Base-by-base conservation (phyloP, 2,329 filamentous ascomycete genomes). In the Neonectria coccinea region DNA sequence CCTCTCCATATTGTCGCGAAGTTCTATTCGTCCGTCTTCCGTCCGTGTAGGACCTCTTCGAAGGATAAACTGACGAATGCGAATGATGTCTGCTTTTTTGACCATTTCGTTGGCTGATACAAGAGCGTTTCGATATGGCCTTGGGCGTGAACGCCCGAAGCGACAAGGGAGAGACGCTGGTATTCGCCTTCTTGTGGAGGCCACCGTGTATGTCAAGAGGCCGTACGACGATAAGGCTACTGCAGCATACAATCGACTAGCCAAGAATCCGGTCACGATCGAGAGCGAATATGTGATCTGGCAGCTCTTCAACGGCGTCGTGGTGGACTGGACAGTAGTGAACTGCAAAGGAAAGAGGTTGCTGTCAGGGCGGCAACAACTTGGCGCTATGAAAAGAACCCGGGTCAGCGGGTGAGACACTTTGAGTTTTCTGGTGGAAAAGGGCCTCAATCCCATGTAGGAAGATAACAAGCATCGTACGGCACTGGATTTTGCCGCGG, bases 1-100 rank as follows among this genome's bases (percentile, higher is more conserved):
- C 56, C 51, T 25, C 51, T 64, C 2, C 61, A 63, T 55, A 36
- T 63, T 8, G 18, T 59, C 4, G 52, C 45, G 9, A 20, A 16
- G 55, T 48, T 45, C 29, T 2, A 54, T 16, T 48, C 57, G 2
- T 53, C 25, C 22, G 54, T 36, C 14, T 33, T 48, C 8, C 22
- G 22, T 16, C 12, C 16, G 7, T 20, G 33, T 5, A 29, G 2
- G 8, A 29, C 8, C 29, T 29, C 29, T 10, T 29, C 7, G 14
- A 41, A 58, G 20, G 18, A 20, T 22, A 18, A 12, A 27, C 39
- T 9, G 18, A 44, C 27, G 2, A 33, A 45, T 45, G 20, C 4
- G 1, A 3, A 25, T 25, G 42, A 45, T 45, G 42, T 20, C 2
- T 45, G 42, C 11, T 25, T 45, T 45, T 45, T 45, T 5, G 39